Base-by-base conservation (phyloP, 352 stramenopile genomes). In the Vaucheria bursata region DNA sequence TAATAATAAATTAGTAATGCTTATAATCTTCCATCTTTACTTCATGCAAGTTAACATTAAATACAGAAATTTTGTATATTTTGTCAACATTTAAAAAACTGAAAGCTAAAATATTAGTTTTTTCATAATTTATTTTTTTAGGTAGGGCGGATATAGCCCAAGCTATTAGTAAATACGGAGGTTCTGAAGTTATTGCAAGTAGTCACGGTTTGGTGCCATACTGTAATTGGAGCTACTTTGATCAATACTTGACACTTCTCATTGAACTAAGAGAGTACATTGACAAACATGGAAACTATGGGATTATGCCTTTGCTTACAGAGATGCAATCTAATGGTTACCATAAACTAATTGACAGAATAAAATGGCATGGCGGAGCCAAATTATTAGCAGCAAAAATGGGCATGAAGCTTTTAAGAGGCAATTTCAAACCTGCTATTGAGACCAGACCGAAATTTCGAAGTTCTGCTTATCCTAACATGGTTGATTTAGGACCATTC, bases 261-360 rank as follows among this genome's bases (percentile, higher is more conserved):
- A 77, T 76, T 34, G 71, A 68, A 37, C 37, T 77, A 50, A 29
- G 75, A 49, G 34, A 37, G 1, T 77, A 77, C 40, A 65, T 77
- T 32, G 71, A 71, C 5, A 18, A 77, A 49, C 29, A 39, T 36
- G 71, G 35, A 18, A 66, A 12, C 1, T 12, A 18, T 31, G 38
- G 71, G 8, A 12, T 76, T 29, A 77, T 77, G 71, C 71, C 71
- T 12, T 31, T 66, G 38, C 64, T 77, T 29, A 77, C 33, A 31
- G 71, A 77, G 6, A 31, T 77, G 1, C 33, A 77, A 29, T 18
- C 12, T 12, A 71, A 25, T 3, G 71, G 71, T 32, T 77, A 32
- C 32, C n/a, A 36, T 66, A 50, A 29, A 29, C 50, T 77, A 36
- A 33, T 35, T 33, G 49, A 65, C 4, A 49, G 64, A n/a, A 71